Evolutionary conservation across 306 rosid species (phyloP).

Genomic region (Morella rubra): DNA sequence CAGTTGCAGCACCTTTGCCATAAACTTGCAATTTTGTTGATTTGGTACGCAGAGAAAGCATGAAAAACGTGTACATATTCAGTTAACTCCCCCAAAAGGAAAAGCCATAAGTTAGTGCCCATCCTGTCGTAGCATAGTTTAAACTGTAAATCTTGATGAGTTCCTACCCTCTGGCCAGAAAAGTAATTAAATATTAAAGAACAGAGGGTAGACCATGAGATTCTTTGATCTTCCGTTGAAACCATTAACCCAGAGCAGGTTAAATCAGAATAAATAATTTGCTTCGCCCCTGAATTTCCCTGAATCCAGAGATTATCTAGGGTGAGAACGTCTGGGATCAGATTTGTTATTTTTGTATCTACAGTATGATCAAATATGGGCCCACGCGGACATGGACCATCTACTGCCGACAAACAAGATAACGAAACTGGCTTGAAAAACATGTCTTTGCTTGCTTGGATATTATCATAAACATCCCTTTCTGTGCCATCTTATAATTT

Average conservation of each 20-base stretch:
- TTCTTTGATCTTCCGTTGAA: neutral
- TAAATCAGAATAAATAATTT: too few relatives aligned
- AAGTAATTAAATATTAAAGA: neutral
- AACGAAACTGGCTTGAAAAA: conserved; percentile 1
- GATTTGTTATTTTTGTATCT: neutral
- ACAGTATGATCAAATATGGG: conserved; percentile 12
- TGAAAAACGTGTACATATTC: neutral
- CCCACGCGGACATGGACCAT: conserved; percentile 34
- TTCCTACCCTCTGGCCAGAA: neutral
- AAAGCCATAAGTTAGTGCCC: neutral
- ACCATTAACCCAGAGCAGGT: neutral
- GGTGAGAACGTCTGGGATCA: neutral
- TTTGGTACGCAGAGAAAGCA: neutral
- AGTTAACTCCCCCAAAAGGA: neutral
- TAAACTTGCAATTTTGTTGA: neutral
- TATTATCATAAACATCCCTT: neutral
- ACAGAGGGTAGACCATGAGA: neutral
- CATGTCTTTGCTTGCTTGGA: neutral
- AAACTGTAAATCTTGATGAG: neutral
- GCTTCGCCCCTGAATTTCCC: neutral
- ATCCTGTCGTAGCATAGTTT: neutral
- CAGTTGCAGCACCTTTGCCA: neutral
- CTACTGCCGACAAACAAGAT: conserved; percentile 41
- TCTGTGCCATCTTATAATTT: neutral
- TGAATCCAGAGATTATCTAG: neutral